Percentiles rank a stretch among this genome's conserved stretches.
These are phyloP conservation scores for Leccinum obscurum DNA, from an alignment of 768 basidiomycete species.

Conservation along the genomic window DNA sequence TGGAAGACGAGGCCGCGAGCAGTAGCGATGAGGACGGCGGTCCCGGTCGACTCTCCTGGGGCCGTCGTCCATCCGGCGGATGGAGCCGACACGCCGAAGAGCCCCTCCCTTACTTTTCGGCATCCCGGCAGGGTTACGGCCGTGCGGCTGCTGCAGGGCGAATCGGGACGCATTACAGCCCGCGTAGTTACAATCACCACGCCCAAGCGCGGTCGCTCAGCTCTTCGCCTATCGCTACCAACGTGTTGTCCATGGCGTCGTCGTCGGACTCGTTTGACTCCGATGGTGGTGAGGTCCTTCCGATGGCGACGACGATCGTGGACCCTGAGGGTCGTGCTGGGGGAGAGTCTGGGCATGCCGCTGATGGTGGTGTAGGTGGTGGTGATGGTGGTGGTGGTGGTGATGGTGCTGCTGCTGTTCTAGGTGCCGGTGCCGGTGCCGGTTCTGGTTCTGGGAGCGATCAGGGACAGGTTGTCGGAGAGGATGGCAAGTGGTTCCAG, in stretches of 20 bases:
- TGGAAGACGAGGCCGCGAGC: constrained; percentile 85
- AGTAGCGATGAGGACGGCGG: constrained; percentile 50
- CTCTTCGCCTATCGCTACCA: constrained; percentile 21
- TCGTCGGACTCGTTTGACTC: constrained; percentile 79
- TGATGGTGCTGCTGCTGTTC: background rate
- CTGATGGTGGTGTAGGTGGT: background rate
- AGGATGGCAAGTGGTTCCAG: constrained; percentile 96
- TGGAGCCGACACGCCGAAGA: constrained; percentile 49
- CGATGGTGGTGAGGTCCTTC: constrained; percentile 75
- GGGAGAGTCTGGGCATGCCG: background rate
- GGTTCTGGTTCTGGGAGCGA: background rate
- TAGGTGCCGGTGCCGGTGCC: background rate
- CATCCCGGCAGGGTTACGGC: constrained; percentile 25
- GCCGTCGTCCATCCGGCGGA: constrained; percentile 35
- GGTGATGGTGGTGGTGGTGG: background rate
- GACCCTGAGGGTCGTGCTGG: constrained; percentile 20
- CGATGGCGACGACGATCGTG: constrained; percentile 59
- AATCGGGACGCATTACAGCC: constrained; percentile 58
- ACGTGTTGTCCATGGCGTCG: constrained; percentile 66
- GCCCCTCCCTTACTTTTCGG: constrained; percentile 39
- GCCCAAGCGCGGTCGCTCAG: constrained; percentile 20
- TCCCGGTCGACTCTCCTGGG: constrained; percentile 34
- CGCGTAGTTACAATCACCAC: constrained; percentile 65
- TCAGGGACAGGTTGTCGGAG: constrained; percentile 33
- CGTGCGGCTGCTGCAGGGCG: constrained; percentile 40